phyloP scores from a whole-genome alignment of 1,284 basidiomycete genomes.

The Dichomitus squalens region DNA sequence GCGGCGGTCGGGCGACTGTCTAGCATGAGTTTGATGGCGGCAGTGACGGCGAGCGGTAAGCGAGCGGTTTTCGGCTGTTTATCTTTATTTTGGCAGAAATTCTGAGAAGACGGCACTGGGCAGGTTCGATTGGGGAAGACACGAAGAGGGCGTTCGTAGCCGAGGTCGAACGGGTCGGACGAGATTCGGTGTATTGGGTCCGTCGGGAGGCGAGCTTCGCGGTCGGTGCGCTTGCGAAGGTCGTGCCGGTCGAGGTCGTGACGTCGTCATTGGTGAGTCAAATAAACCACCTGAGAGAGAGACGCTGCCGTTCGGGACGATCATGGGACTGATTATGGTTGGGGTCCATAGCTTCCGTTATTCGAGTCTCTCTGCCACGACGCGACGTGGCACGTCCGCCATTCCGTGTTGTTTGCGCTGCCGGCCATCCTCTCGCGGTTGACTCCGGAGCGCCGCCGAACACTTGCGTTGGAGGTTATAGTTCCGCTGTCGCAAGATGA shows the following conservation, averaged over 20 bases:
- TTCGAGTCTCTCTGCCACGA: constrained; percentile 78
- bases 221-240: constrained; percentile 86
- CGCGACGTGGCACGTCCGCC: constrained; percentile 82
- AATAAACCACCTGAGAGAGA: neutral
- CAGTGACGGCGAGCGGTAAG: constrained; percentile 76
- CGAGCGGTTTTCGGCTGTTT: constrained; percentile 11
- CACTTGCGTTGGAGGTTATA: constrained; percentile 67
- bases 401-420: constrained; percentile 87
- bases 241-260: constrained; percentile 75
- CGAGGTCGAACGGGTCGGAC: constrained; percentile 80
- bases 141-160: constrained; percentile 73
- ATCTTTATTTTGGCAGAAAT: neutral
- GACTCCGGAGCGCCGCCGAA: constrained; percentile 51
- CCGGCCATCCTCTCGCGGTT: constrained; percentile 80
- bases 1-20: constrained; percentile 87
- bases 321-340: constrained; percentile 10
- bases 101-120: neutral
- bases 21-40: constrained; percentile 92
- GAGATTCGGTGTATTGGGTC: constrained; percentile 83
- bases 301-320: neutral
- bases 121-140: constrained; percentile 65
- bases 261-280: constrained; percentile 61
- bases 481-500: constrained; percentile 69
- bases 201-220: constrained; percentile 91
- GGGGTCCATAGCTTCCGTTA: constrained; percentile 65